phyloP scores from a whole-genome alignment of 768 basidiomycete species.

The Pleurotus eryngii region DNA sequence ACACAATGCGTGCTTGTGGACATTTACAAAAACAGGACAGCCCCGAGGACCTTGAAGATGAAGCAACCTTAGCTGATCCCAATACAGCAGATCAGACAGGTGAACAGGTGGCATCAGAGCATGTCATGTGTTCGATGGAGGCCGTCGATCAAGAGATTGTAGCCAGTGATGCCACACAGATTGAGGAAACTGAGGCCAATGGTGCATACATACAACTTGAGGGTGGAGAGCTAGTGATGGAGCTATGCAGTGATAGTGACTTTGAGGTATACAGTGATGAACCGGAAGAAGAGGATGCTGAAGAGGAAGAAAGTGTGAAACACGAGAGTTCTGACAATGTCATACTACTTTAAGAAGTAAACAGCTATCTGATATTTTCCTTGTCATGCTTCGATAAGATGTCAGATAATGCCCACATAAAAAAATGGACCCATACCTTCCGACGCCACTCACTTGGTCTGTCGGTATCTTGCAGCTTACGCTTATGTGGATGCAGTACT shows the following conservation, averaged over 20 bases:
- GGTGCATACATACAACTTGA: background rate
- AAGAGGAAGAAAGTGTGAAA: background rate
- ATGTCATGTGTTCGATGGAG: background rate
- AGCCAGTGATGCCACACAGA: background rate
- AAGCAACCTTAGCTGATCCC: background rate
- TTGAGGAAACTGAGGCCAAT: background rate
- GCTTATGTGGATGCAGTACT: too few species aligned
- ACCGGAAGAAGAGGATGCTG: background rate
- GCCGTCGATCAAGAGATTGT: background rate
- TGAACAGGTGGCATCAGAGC: background rate
- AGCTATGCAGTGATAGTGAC: background rate
- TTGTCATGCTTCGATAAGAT: background rate
- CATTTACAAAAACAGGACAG: background rate
- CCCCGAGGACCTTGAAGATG: background rate
- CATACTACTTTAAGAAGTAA: background rate
- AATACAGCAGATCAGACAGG: too few species aligned
- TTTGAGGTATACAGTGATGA: background rate
- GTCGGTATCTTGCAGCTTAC: too few species aligned
- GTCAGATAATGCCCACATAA: background rate
- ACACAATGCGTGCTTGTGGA: background rate
- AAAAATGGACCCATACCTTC: too few species aligned
- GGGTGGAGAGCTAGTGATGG: background rate
- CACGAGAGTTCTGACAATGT: background rate
- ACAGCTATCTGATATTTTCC: background rate
- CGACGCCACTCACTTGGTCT: too few species aligned